A percentile compares a stretch with the other conserved stretches of the same genome.
These are phyloP conservation scores for Hylodesmum podocarpum DNA, from an alignment of 306 rosid species.

Conservation along the genomic window DNA sequence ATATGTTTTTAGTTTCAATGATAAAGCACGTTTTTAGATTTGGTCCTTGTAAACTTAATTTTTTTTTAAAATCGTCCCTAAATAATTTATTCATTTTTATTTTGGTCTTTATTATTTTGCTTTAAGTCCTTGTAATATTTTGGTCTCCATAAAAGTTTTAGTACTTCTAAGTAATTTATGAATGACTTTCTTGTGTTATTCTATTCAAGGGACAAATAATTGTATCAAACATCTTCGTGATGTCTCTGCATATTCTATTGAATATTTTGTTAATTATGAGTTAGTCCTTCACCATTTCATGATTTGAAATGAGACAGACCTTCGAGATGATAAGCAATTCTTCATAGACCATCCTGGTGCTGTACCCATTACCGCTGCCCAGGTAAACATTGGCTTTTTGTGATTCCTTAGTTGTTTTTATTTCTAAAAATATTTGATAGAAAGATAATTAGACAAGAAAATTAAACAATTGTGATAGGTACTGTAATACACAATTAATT, in stretches of 20 bases:
- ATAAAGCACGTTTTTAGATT: too few species aligned
- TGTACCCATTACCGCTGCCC: slow-evolving; percentile 83
- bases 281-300: slow-evolving; percentile 14
- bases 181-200: not conserved
- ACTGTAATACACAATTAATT: too few species aligned
- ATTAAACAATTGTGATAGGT: too few species aligned
- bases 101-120: too few species aligned
- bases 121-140: too few species aligned
- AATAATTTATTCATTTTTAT: too few species aligned
- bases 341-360: slow-evolving; percentile 96
- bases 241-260: not conserved
- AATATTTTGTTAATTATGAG: not conserved
- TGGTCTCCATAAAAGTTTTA: not conserved
- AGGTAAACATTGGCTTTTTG: slow-evolving; percentile 51
- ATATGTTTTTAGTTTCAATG: too few species aligned
- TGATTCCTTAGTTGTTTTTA: not conserved
- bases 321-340: slow-evolving; percentile 96
- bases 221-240: not conserved
- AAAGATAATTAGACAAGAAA: too few species aligned
- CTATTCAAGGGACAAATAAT: not conserved
- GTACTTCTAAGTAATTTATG: not conserved
- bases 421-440: too few species aligned
- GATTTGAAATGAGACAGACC: slow-evolving; percentile 62
- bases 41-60: too few species aligned
- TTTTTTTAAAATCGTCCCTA: too few species aligned